Evolutionary conservation across 225 moss, liverwort and hornwort genomes (phyloP), one percentile per base, ranked within the genome.

Genomic region (Physcomitrellopsis africana): DNA sequence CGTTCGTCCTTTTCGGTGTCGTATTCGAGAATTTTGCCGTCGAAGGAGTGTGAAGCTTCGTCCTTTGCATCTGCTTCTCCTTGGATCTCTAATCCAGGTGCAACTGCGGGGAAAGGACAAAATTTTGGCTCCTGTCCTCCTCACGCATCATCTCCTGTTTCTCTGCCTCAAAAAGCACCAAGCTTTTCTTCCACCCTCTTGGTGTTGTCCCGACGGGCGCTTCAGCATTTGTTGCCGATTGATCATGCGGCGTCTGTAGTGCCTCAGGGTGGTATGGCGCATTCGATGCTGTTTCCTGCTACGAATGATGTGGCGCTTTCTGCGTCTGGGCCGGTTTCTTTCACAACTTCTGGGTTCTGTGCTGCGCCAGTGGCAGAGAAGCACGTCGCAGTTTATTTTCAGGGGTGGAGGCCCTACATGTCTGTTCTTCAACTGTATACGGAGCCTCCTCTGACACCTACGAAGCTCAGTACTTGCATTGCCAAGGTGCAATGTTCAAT

Each of bases 111-210:
- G 15, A 63, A 42, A 20, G 57, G 11, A 16, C 72, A 76, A 16
- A 73, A 81, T 15, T 12, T 41, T 1, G 63, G 49, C 59, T 65
- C 67, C 24, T 66, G 45, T 22, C 44, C 37, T n/a, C 64, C 84
- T 16, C 83, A 80, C 20, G 70, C 73, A 24, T 72, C 83, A 1
- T 76, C 89, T 2, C 77, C 86, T 6, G 77, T 89, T 3, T 80
- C 84, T 16, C 19, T 87, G 19, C 79, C 81, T 17, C 88, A 81
- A 57, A 86, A 85, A 14, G 74, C 76, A n/a, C 16, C 75, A 2
- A 73, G 47, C 17, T 67, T 71, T 16, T 52, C 73, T 0, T 51
- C 75, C 4, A 29, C 29, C 16, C 29, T 74, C n/a, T 47, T 66
- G 3, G 51, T 47, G 1, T 79, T 72, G 7, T 11, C 69, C 3